Evolutionary conservation across 345 rosid species (phyloP).

Genomic region (Dipteronia sinensis): DNA sequence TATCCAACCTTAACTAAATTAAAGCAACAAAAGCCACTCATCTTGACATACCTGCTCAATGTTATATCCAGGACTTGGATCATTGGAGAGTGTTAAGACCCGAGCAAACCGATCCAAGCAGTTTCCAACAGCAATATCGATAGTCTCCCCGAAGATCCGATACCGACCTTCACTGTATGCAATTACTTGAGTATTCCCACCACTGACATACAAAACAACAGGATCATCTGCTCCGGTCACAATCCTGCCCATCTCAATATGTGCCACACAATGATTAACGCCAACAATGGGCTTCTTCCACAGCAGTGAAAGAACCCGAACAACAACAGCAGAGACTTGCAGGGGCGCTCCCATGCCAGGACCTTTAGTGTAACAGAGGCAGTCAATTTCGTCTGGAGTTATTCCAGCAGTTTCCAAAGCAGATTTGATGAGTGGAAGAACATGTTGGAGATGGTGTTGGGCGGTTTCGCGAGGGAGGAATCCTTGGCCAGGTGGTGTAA

Average conservation of each 20-base stretch:
- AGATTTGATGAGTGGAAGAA: conserved; percentile 76
- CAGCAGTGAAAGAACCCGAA: conserved; percentile 77
- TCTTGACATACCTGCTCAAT: conserved; percentile 76
- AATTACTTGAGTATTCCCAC: conserved; percentile 98
- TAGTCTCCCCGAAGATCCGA: conserved; percentile 90
- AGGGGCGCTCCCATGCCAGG: conserved; percentile 98
- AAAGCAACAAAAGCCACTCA: background rate
- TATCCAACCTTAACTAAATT: background rate
- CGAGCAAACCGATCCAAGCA: conserved; percentile 96
- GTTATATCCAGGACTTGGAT: conserved; percentile 99
- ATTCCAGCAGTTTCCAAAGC: conserved; percentile 65
- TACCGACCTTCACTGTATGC: conserved; percentile 96
- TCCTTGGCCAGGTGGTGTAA: conserved; percentile 97
- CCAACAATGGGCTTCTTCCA: conserved; percentile 93
- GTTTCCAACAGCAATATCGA: conserved; percentile 98
- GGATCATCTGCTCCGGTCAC: conserved; percentile 95
- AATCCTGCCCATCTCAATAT: conserved; percentile 96
- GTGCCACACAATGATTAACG: conserved; percentile 96
- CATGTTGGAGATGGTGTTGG: conserved; percentile 81
- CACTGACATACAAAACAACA: conserved; percentile 93
- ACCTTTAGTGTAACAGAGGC: conserved; percentile 92
- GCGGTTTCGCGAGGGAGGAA: conserved; percentile 96
- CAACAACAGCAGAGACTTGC: conserved; percentile 76
- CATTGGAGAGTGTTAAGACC: conserved; percentile 85
- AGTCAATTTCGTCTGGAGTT: conserved; percentile 75